phyloP scores from a whole-genome alignment of 371 early-diverging fungal species.

The Haplosporangium sp. region DNA sequence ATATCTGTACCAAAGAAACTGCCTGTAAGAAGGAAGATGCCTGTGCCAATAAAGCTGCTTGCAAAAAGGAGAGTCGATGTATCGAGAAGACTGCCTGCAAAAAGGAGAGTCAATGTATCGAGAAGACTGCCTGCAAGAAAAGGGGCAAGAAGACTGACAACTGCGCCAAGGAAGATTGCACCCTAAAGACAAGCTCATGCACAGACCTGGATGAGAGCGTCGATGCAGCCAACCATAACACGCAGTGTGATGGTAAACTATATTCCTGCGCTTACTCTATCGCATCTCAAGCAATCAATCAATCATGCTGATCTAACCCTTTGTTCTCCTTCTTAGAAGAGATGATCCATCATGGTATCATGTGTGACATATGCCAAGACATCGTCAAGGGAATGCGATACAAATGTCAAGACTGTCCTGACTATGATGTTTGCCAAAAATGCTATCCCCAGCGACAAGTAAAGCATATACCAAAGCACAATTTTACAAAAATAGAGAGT shows the following conservation, averaged over 20 bases:
- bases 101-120: not conserved
- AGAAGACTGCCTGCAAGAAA: not conserved
- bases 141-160: not conserved
- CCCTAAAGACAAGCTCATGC: slow-evolving; percentile 2
- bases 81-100: slow-evolving; percentile 1
- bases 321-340: not conserved
- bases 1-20: not conserved
- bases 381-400: slow-evolving; percentile 57
- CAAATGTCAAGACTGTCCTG: slow-evolving; percentile 60
- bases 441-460: slow-evolving; percentile 50
- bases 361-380: slow-evolving; percentile 60
- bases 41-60: not conserved
- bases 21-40: not conserved
- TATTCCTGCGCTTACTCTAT: not conserved
- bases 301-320: not conserved
- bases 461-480: slow-evolving; percentile 42
- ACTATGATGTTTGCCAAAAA: slow-evolving; percentile 65
- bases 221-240: no score
- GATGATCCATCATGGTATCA: slow-evolving; percentile 23
- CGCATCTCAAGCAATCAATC: no score
- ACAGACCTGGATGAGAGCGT: not conserved
- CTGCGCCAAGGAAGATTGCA: not conserved
- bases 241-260: not conserved
- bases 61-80: not conserved
- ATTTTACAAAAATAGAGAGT: slow-evolving; percentile 44